A percentile compares a stretch with the other conserved stretches of the same genome.
These are phyloP conservation scores for Xylariomycetidae sp. DNA, from an alignment of 2,329 filamentous ascomycete genomes.

Conservation along the genomic window DNA sequence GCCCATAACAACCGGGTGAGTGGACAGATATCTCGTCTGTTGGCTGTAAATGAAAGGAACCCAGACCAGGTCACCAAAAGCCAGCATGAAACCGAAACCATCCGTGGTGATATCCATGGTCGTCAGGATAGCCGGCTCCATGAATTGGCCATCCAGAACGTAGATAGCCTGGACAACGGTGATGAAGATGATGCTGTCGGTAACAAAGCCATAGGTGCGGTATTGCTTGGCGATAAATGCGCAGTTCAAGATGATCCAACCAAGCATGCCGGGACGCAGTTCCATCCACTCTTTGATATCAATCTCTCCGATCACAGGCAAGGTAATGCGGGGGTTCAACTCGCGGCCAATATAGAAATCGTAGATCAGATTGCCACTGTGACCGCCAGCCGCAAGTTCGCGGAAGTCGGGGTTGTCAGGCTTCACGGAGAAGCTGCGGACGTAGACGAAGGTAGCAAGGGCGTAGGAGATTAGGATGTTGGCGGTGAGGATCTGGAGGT, in stretches of 20 bases:
- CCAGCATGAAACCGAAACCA: conserved; percentile 91
- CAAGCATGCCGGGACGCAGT: conserved; percentile 81
- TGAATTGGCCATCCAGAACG: conserved; percentile 77
- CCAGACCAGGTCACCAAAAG: conserved; percentile 90
- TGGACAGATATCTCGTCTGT: conserved; percentile 77
- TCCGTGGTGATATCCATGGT: conserved; percentile 94
- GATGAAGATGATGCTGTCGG: conserved; percentile 79
- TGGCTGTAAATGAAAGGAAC: conserved; percentile 84
- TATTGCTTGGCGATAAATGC: conserved; percentile 87
- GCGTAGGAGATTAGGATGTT: conserved; percentile 71
- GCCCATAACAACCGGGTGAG: conserved; percentile 74
- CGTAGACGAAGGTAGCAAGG: conserved; percentile 73
- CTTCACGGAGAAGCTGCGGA: conserved; percentile 74
- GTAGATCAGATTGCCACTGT: conserved; percentile 80
- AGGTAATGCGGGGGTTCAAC: conserved; percentile 76
- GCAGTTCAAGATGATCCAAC: conserved; percentile 81
- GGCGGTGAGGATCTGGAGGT: conserved; percentile 75
- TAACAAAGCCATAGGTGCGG: conserved; percentile 73
- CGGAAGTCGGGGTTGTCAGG: conserved; percentile 57
- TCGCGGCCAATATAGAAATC: conserved; percentile 97
- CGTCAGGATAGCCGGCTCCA: conserved; percentile 82
- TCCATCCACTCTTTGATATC: conserved; percentile 90
- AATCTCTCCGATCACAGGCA: conserved; percentile 76
- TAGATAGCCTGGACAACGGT: conserved; percentile 77
- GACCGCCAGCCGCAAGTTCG: conserved; percentile 75